Conservation (phyloP, 2,329 filamentous ascomycete species). For the Botrytis tulipae region DNA sequence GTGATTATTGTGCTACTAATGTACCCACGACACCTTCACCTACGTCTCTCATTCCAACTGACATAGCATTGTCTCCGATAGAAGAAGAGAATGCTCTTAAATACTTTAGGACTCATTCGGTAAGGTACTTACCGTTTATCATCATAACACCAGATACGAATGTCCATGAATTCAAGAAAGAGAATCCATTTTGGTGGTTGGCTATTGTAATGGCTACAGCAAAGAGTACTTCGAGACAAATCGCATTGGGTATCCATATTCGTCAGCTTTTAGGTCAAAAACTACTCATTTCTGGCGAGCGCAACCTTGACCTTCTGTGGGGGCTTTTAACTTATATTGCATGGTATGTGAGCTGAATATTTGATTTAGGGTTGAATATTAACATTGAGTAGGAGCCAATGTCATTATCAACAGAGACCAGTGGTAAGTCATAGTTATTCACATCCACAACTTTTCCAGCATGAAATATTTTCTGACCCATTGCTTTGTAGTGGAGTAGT, state of each 20-base stretch:
- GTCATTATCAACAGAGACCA: slow-evolving; percentile 12
- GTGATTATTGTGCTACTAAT: background rate
- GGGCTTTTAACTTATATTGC: slow-evolving; percentile 43
- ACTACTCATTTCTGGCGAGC: slow-evolving; percentile 49
- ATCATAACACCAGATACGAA: slow-evolving; percentile 42
- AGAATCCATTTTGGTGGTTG: slow-evolving; percentile 51
- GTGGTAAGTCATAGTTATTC: background rate
- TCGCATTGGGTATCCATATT: slow-evolving; percentile 43
- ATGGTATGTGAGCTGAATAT: background rate
- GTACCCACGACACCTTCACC: background rate
- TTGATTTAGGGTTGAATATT: background rate
- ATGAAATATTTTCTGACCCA: background rate
- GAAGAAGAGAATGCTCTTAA: slow-evolving; percentile 44
- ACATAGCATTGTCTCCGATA: slow-evolving; percentile 35
- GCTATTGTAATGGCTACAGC: slow-evolving; percentile 49
- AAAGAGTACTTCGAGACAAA: slow-evolving; percentile 44
- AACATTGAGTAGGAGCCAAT: slow-evolving; percentile 39
- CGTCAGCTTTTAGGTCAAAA: slow-evolving; percentile 47
- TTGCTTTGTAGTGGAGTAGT: slow-evolving; percentile 4
- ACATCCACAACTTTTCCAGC: background rate
- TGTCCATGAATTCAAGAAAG: slow-evolving; percentile 42
- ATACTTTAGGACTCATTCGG: slow-evolving; percentile 45
- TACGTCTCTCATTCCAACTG: background rate
- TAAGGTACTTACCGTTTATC: slow-evolving; percentile 48
- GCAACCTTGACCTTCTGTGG: slow-evolving; percentile 51